phyloP scores from a whole-genome alignment of 2,329 filamentous ascomycete species.

The Pseudogymnoascus sp. region DNA sequence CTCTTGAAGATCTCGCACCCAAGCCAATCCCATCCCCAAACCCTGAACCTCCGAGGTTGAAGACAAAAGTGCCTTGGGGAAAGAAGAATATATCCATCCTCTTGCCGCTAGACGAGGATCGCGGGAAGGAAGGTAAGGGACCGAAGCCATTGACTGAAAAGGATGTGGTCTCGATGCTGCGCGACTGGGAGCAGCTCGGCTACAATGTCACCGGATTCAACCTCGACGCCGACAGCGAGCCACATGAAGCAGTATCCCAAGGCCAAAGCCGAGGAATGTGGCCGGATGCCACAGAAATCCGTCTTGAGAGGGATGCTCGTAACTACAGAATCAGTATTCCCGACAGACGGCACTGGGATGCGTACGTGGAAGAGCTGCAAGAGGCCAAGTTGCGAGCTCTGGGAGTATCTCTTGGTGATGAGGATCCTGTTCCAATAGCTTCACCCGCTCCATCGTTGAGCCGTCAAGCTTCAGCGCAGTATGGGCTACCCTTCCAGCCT shows the following conservation, averaged over 20 bases:
- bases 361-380: constrained; percentile 72
- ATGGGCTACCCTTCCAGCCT: constrained; percentile 75
- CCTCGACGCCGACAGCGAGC: constrained; percentile 40
- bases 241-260: constrained; percentile 14
- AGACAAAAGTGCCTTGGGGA: constrained; percentile 67
- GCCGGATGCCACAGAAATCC: constrained; percentile 55
- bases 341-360: constrained; percentile 50
- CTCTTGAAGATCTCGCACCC: constrained; percentile 14
- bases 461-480: constrained; percentile 64
- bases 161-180: constrained; percentile 55
- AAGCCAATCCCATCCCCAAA: constrained; percentile 23
- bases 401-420: constrained; percentile 73
- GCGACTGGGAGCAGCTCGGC: constrained; percentile 60
- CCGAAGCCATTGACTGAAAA: constrained; percentile 46
- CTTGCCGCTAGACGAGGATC: constrained; percentile 59
- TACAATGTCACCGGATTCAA: constrained; percentile 65
- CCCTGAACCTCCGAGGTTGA: constrained; percentile 47
- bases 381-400: constrained; percentile 90
- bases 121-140: constrained; percentile 49
- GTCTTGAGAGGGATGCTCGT: constrained; percentile 44
- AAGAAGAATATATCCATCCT: constrained; percentile 67
- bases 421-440: constrained; percentile 57
- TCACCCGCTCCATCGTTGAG: constrained; percentile 60
- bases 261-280: constrained; percentile 60
- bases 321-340: constrained; percentile 60